These are phyloP conservation scores for Primulina tabacum DNA, from an alignment of 257 asterid genomes.

Conservation along the genomic window DNA sequence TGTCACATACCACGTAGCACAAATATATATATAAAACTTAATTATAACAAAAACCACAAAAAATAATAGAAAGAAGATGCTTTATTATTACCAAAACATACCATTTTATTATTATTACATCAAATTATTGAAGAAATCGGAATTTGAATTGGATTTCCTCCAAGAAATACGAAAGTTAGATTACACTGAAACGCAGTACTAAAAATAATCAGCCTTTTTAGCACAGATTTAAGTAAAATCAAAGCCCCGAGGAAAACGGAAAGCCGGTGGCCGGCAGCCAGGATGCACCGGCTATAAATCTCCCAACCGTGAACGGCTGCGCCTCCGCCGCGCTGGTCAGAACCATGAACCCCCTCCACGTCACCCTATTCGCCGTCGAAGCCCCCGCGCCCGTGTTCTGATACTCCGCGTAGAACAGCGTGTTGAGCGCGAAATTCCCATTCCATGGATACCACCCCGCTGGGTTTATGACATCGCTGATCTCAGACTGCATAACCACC, in stretches of 20 bases:
- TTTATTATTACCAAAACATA: background rate
- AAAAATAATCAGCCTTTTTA: too few relatives aligned
- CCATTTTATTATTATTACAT: background rate
- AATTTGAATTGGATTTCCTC: background rate
- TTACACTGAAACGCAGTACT: too few relatives aligned
- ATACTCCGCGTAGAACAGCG: conserved; percentile 53
- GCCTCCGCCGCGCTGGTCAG: conserved; percentile 38
- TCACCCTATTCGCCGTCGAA: conserved; percentile 37
- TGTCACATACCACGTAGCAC: too few relatives aligned
- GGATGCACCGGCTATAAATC: conserved; percentile 39
- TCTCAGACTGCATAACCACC: conserved; percentile 36
- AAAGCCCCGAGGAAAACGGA: conserved; percentile 49
- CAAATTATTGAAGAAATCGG: background rate
- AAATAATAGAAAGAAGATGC: too few relatives aligned
- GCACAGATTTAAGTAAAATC: too few relatives aligned
- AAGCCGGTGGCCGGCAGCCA: conserved; percentile 55
- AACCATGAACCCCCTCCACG: conserved; percentile 47
- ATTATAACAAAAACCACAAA: too few relatives aligned
- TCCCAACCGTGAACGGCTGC: conserved; percentile 43
- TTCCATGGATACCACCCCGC: conserved; percentile 51
- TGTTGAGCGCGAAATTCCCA: conserved; percentile 42
- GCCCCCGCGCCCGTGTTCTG: conserved; percentile 51
- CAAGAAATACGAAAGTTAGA: too few relatives aligned
- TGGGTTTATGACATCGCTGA: conserved; percentile 40
- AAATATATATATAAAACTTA: too few relatives aligned